A percentile compares a stretch with the other conserved stretches of the same genome.
These are phyloP conservation scores for Microstegium vimineum DNA, from an alignment of 176 grass and related monocot genomes.

Conservation along the genomic window DNA sequence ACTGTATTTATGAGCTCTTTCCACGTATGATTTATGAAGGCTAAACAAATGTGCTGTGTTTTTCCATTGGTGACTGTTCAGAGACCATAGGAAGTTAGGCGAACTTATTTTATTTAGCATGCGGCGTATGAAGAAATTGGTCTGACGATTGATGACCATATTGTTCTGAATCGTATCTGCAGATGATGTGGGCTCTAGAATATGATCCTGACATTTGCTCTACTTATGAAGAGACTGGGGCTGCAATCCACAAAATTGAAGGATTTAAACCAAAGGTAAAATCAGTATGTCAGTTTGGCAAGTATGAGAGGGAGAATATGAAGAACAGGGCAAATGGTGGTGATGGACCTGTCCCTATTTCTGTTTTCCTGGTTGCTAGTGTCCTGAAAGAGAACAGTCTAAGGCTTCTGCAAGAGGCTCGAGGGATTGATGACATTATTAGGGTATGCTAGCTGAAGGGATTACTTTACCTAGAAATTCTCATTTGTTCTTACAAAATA, in stretches of 20 bases:
- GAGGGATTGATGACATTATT: conserved; percentile 80
- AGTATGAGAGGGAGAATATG: conserved; percentile 88
- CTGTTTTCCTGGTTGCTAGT: conserved; percentile 96
- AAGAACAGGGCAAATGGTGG: conserved; percentile 42
- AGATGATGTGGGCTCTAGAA: conserved; percentile 99
- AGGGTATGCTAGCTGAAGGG: conserved; percentile 48
- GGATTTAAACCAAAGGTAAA: conserved; percentile 63
- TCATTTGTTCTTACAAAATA: not conserved
- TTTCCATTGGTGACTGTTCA: not conserved
- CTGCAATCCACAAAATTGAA: conserved; percentile 38
- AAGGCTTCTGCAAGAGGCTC: conserved; percentile 75
- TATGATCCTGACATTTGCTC: conserved; percentile 81
- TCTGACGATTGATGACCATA: not conserved
- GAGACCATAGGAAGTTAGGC: not conserved
- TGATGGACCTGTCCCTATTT: conserved; percentile 82
- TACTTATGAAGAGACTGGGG: conserved; percentile 54
- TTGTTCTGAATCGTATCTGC: conserved; percentile 22
- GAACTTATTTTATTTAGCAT: not conserved
- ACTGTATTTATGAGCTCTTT: not conserved
- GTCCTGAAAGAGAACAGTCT: conserved; percentile 89
- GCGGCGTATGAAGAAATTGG: not conserved
- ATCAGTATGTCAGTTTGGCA: conserved; percentile 72
- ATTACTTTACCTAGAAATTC: not conserved
- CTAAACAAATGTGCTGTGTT: not conserved
- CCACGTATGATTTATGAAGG: not conserved